Conservation (phyloP, 176 grass and related monocot species). For the Aegilops umbellulata region DNA sequence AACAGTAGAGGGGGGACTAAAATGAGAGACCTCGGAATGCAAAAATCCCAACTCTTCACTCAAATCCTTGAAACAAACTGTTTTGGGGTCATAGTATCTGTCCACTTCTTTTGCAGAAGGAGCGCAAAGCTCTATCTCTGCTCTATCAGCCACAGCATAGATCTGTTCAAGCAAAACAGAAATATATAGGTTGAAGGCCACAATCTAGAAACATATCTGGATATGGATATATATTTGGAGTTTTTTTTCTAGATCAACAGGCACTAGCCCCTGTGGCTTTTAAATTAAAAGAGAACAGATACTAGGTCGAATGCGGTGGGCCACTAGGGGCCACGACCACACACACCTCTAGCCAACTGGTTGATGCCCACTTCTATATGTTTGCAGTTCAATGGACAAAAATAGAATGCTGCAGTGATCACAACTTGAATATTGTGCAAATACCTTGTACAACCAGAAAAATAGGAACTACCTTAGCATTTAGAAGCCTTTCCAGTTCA, state of each 20-base stretch:
- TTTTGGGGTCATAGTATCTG: slow-evolving; percentile 62
- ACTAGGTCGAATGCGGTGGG: not conserved
- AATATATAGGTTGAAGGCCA: slow-evolving; percentile 14
- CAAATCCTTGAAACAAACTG: slow-evolving; percentile 56
- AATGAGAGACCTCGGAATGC: slow-evolving; percentile 45
- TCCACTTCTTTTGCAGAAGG: slow-evolving; percentile 69
- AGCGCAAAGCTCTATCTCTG: slow-evolving; percentile 65
- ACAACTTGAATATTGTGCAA: not conserved
- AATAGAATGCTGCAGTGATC: slow-evolving; percentile 1
- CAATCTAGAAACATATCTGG: not conserved
- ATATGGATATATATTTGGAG: slow-evolving; percentile 9
- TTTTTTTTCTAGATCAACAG: not conserved
- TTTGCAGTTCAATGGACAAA: slow-evolving; percentile 15
- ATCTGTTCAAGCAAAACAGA: slow-evolving; percentile 49
- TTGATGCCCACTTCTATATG: not conserved
- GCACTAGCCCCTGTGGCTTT: not conserved
- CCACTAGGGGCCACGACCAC: not conserved
- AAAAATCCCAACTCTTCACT: slow-evolving; percentile 44
- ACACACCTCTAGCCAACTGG: not conserved
- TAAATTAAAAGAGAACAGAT: not conserved
- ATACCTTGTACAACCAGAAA: slow-evolving; percentile 1
- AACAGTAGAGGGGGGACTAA: slow-evolving; percentile 14
- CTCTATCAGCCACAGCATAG: slow-evolving; percentile 66
- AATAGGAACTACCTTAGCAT: slow-evolving; percentile 64
- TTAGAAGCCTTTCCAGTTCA: slow-evolving; percentile 72